Evolutionary conservation across 75 land plant genomes (phyloP).

Genomic region (Cunninghamia lanceolata): DNA sequence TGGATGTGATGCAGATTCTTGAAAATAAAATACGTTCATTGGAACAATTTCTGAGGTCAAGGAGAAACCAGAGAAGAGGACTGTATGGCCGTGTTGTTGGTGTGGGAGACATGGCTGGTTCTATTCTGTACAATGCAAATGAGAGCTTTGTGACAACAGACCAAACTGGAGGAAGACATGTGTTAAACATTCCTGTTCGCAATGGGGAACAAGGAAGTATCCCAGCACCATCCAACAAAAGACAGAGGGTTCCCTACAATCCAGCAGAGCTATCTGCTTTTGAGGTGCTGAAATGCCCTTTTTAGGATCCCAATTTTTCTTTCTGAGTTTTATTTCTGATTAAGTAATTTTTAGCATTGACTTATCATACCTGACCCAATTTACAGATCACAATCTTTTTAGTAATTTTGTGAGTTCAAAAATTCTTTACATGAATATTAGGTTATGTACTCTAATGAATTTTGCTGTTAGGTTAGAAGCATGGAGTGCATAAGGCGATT

Average conservation of each 20-base stretch:
- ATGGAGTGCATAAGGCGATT: slow-evolving; percentile 95
- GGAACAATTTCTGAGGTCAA: slow-evolving; percentile 77
- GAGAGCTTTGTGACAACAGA: slow-evolving; percentile 33
- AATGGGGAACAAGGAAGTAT: slow-evolving; percentile 31
- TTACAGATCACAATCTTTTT: neutral
- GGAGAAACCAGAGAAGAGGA: slow-evolving; percentile 90
- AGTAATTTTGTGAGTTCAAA: neutral
- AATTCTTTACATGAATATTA: neutral
- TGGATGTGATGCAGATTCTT: slow-evolving; percentile 74
- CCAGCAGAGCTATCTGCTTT: slow-evolving; percentile 90
- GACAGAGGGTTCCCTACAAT: slow-evolving; percentile 82
- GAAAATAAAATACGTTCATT: slow-evolving; percentile 83
- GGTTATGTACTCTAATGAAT: neutral
- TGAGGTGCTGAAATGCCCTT: slow-evolving; percentile 64
- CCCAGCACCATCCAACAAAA: slow-evolving; percentile 49
- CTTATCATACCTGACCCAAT: neutral
- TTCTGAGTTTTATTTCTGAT: neutral
- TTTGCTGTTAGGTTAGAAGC: slow-evolving; percentile 71
- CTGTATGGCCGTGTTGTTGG: slow-evolving; percentile 93
- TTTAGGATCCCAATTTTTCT: neutral
- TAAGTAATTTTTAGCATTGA: neutral
- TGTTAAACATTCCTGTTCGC: slow-evolving; percentile 48
- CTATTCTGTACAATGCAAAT: slow-evolving; percentile 61
- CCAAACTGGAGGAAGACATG: slow-evolving; percentile 37
- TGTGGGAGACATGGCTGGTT: slow-evolving; percentile 76